These are phyloP conservation scores for Entelexis paramagnoliae DNA, from an alignment of 1,139 yeast genomes.

Conservation along the genomic window DNA sequence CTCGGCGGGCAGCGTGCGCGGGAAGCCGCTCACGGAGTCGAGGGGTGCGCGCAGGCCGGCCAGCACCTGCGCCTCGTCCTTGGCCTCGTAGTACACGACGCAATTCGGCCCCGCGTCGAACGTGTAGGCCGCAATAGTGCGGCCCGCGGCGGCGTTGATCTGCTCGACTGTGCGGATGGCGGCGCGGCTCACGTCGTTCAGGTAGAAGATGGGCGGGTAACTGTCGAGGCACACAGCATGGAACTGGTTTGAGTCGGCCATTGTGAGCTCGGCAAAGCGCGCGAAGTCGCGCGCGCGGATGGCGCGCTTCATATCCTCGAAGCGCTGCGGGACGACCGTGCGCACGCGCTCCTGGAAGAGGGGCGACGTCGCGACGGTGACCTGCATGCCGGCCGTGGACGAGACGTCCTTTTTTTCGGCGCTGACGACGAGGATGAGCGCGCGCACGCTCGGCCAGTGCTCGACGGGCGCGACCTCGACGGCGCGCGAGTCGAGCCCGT, in stretches of 20 bases:
- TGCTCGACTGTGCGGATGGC: slow-evolving; percentile 73
- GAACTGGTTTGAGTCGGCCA: slow-evolving; percentile 93
- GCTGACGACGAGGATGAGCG: slow-evolving; percentile 82
- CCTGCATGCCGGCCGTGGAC: slow-evolving; percentile 92
- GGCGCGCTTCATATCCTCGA: slow-evolving; percentile 66
- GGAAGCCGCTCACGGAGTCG: slow-evolving; percentile 55
- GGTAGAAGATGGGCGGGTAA: slow-evolving; percentile 87
- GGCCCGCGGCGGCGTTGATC: slow-evolving; percentile 54
- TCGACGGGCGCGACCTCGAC: slow-evolving; percentile 73
- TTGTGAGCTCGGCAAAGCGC: slow-evolving; percentile 77
- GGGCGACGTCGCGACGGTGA: slow-evolving; percentile 80
- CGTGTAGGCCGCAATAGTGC: slow-evolving; percentile 81
- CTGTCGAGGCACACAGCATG: slow-evolving; percentile 96
- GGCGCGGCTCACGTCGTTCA: slow-evolving; percentile 88
- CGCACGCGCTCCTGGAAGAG: slow-evolving; percentile 68
- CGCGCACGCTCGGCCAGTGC: slow-evolving; percentile 91
- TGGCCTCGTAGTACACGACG: slow-evolving; percentile 73
- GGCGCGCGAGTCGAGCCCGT: slow-evolving; percentile 87
- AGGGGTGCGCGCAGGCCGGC: slow-evolving; percentile 37
- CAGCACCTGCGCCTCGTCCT: slow-evolving; percentile 55
- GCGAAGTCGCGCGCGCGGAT: slow-evolving; percentile 63
- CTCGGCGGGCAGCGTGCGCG: slow-evolving; percentile 30
- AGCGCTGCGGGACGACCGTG: slow-evolving; percentile 77
- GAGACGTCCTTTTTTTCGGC: slow-evolving; percentile 92
- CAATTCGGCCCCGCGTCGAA: slow-evolving; percentile 99